These are phyloP conservation scores for Rhodotorula sp. DNA, from an alignment of 1,284 basidiomycete species.

Conservation along the genomic window DNA sequence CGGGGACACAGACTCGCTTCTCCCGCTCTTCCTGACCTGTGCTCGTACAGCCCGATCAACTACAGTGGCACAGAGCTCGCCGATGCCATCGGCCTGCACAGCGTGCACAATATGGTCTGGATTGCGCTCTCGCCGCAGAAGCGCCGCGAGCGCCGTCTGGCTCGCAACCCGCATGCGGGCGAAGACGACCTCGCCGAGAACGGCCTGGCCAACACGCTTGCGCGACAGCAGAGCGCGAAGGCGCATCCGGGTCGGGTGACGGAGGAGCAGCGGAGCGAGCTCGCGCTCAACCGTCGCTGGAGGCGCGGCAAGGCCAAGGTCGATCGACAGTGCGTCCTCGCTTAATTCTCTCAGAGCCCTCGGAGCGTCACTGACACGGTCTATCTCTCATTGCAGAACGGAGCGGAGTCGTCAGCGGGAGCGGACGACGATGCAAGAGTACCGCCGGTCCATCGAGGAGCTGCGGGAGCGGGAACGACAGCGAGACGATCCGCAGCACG, in stretches of 20 bases:
- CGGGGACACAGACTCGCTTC: no score
- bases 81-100: constrained; percentile 11
- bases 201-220: constrained; percentile 7
- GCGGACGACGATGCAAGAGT: neutral
- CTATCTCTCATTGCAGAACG: neutral
- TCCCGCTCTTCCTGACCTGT: no score
- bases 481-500: neutral
- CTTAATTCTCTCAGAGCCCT: neutral
- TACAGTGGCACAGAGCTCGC: constrained; percentile 17
- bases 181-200: constrained; percentile 15
- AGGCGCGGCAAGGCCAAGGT: constrained; percentile 6
- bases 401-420: constrained; percentile 1
- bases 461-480: neutral
- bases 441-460: constrained; percentile 5
- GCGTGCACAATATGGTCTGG: constrained; percentile 31
- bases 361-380: neutral
- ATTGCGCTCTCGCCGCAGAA: constrained; percentile 9
- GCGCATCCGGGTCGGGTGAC: constrained; percentile 6
- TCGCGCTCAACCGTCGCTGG: constrained; percentile 7
- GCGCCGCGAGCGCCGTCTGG: neutral
- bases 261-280: constrained; percentile 6
- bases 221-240: neutral
- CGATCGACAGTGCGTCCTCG: neutral
- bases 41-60: constrained; percentile 30
- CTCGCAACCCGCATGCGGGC: neutral